phyloP scores from a whole-genome alignment of 495 filamentous ascomycete species.

The Ramalina intermedia region DNA sequence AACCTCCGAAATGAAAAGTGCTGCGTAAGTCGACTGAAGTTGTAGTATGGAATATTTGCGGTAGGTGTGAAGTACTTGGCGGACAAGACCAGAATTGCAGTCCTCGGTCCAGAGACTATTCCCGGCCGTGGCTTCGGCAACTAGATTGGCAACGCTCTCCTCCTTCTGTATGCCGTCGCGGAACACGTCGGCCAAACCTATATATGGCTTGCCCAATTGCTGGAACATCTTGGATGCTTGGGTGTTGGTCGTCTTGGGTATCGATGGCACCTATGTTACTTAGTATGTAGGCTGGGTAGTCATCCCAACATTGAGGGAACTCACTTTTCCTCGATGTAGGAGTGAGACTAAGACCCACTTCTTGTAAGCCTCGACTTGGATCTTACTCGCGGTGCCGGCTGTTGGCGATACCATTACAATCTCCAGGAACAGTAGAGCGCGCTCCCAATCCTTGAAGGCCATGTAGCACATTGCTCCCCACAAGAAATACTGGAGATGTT shows the following conservation, averaged over 20 bases:
- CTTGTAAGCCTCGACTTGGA: slow-evolving; percentile 84
- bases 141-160: slow-evolving; percentile 35
- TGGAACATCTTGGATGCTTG: slow-evolving; percentile 42
- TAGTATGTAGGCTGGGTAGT: slow-evolving; percentile 4
- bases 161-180: slow-evolving; percentile 27
- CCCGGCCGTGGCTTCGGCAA: slow-evolving; percentile 42
- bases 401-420: slow-evolving; percentile 52
- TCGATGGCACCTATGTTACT: slow-evolving; percentile 18
- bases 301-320: slow-evolving; percentile 9
- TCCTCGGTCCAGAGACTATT: slow-evolving; percentile 43
- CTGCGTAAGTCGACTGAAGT: slow-evolving; percentile 31
- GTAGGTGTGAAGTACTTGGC: slow-evolving; percentile 34
- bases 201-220: slow-evolving; percentile 53
- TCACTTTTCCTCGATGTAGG: slow-evolving; percentile 54
- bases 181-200: slow-evolving; percentile 53
- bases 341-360: slow-evolving; percentile 79
- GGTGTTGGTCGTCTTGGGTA: slow-evolving; percentile 31
- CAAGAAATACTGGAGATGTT: slow-evolving; percentile 66
- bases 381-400: slow-evolving; percentile 43
- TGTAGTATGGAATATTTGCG: slow-evolving; percentile 29
- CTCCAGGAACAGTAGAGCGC: slow-evolving; percentile 57
- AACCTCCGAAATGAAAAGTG: slow-evolving; percentile 32
- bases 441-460: slow-evolving; percentile 52
- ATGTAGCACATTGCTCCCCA: slow-evolving; percentile 69
- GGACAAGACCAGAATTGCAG: slow-evolving; percentile 41